Evolutionary conservation across 2,329 filamentous ascomycete genomes (phyloP).

Genomic region (Fusarium ambrosium): DNA sequence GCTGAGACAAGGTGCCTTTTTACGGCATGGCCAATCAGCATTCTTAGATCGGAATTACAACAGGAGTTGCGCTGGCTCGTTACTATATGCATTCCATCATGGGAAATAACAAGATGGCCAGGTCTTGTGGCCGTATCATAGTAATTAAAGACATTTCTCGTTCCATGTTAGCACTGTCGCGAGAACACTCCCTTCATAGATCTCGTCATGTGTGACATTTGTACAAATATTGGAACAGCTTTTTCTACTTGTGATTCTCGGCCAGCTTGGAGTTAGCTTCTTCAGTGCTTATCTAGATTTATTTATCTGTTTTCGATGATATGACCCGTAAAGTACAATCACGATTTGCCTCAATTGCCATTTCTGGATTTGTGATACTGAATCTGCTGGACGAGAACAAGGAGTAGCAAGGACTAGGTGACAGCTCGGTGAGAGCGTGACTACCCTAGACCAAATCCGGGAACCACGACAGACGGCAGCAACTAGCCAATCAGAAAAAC

Average conservation of each 20-base stretch:
- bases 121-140: background rate
- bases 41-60: background rate
- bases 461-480: background rate
- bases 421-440: background rate
- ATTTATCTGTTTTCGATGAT: background rate
- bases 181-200: background rate
- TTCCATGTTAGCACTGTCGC: background rate
- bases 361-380: background rate
- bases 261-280: background rate
- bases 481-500: background rate
- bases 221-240: accelerated
- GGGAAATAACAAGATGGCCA: background rate
- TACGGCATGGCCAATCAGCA: background rate
- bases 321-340: background rate
- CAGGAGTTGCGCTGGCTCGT: background rate
- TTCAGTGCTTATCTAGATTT: background rate
- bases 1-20: background rate
- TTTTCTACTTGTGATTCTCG: background rate
- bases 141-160: background rate
- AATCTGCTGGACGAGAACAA: background rate
- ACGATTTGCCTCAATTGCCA: background rate
- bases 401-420: background rate
- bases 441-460: background rate
- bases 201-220: accelerated
- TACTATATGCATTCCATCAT: background rate